Evolutionary conservation across 179 eudicot species (phyloP).

Genomic region (Silene noctiflora): DNA sequence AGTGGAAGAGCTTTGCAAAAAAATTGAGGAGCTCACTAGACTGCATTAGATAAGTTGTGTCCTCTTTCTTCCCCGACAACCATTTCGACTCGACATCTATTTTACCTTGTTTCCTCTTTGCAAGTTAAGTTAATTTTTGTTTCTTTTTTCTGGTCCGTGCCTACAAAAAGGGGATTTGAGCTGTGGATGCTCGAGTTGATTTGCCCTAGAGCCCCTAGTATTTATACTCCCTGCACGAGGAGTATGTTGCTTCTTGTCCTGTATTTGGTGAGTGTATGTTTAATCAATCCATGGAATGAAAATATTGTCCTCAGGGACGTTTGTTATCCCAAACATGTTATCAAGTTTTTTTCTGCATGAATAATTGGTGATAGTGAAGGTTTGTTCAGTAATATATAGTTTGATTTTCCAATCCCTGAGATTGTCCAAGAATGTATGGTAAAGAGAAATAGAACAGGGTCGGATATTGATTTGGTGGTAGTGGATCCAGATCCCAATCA

Average conservation of each 20-base stretch:
- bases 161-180: neutral
- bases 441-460: too few species aligned
- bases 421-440: too few species aligned
- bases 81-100: neutral
- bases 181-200: too few species aligned
- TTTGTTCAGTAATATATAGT: too few species aligned
- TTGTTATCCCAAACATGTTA: neutral
- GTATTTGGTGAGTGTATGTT: conserved; percentile 6
- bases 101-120: neutral
- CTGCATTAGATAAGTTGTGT: conserved; percentile 39
- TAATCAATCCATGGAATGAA: neutral
- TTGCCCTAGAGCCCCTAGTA: too few species aligned
- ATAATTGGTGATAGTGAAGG: neutral
- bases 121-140: neutral
- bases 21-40: conserved; percentile 91
- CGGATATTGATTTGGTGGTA: too few species aligned
- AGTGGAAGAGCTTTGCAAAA: conserved; percentile 94
- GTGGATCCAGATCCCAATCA: too few species aligned
- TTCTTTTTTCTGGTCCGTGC: too few species aligned
- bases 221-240: too few species aligned
- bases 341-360: neutral
- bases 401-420: too few species aligned
- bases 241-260: conserved; percentile 5
- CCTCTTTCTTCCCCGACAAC: neutral
- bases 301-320: neutral